Evolutionary conservation across 345 rosid genomes (phyloP).

Genomic region (Stellera chamaejasme): DNA sequence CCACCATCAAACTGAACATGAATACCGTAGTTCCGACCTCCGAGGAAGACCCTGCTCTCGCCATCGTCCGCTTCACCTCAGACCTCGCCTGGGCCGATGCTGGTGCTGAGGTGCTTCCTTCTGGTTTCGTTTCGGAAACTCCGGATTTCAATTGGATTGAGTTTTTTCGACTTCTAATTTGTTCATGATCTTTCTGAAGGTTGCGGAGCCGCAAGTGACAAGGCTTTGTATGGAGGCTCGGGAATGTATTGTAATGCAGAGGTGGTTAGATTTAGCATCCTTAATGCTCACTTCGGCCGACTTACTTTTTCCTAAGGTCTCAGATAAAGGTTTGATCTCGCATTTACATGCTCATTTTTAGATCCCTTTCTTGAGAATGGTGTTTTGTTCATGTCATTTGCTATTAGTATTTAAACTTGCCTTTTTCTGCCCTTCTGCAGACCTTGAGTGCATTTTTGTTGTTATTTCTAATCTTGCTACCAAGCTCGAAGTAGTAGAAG

Average conservation of each 20-base stretch:
- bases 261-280: constrained; percentile 78
- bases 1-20: constrained; percentile 27
- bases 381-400: neutral
- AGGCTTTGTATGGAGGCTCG: constrained; percentile 80
- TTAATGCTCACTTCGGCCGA: constrained; percentile 91
- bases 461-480: constrained; percentile 85
- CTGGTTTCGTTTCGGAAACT: neutral
- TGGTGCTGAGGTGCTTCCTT: constrained; percentile 74
- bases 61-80: constrained; percentile 88
- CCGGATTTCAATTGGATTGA: neutral
- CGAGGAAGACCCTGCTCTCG: constrained; percentile 84
- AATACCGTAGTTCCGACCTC: constrained; percentile 88
- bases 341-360: neutral
- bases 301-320: constrained; percentile 70
- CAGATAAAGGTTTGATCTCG: constrained; percentile 69
- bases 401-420: neutral
- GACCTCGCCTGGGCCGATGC: constrained; percentile 98
- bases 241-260: constrained; percentile 44
- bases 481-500: constrained; percentile 46
- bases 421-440: constrained; percentile 25
- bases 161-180: constrained; percentile 4
- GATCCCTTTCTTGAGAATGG: too few relatives aligned
- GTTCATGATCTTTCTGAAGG: constrained; percentile 24
- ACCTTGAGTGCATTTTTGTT: constrained; percentile 92
- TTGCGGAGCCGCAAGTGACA: constrained; percentile 62